Evolutionary conservation across 2,329 filamentous ascomycete genomes (phyloP).

Genomic region (Zymoseptoria ardabiliae): DNA sequence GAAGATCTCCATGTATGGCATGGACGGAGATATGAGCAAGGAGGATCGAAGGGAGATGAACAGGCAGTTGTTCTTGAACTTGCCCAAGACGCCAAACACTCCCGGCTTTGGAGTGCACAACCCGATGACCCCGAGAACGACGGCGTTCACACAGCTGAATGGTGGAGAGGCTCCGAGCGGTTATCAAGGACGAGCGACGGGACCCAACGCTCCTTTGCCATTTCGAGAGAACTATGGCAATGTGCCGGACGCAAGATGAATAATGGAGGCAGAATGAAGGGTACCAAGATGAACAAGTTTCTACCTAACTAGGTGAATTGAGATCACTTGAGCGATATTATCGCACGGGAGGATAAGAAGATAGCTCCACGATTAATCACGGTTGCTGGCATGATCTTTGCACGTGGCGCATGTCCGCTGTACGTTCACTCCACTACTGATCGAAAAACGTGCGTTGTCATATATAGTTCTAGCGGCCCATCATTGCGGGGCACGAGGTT

Average conservation of each 20-base stretch:
- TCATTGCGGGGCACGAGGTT: neutral
- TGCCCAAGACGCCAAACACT: slow-evolving; percentile 41
- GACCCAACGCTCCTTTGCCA: slow-evolving; percentile 18
- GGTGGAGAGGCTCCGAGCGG: slow-evolving; percentile 16
- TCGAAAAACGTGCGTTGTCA: too few relatives aligned
- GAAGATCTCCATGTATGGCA: slow-evolving; percentile 37
- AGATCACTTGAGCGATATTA: too few relatives aligned
- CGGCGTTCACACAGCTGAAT: slow-evolving; percentile 57
- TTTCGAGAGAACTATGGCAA: slow-evolving; percentile 25
- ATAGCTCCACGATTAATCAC: neutral
- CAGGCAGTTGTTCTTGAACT: slow-evolving; percentile 27
- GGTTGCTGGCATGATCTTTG: too few relatives aligned
- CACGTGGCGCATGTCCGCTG: too few relatives aligned
- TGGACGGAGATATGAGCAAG: slow-evolving; percentile 39
- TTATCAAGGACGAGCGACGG: slow-evolving; percentile 1
- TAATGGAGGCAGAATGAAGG: neutral
- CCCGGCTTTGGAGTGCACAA: slow-evolving; percentile 29
- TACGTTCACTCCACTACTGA: too few relatives aligned
- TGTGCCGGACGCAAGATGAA: slow-evolving; percentile 16
- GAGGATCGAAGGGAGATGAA: slow-evolving; percentile 54
- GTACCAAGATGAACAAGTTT: too few relatives aligned
- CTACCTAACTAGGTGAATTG: too few relatives aligned
- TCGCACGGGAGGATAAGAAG: neutral
- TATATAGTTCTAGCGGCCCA: too few relatives aligned
- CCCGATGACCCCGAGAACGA: slow-evolving; percentile 56